These are phyloP conservation scores for Podospora bellae-mahoneyi DNA, from an alignment of 495 filamentous ascomycete genomes.

Conservation along the genomic window DNA sequence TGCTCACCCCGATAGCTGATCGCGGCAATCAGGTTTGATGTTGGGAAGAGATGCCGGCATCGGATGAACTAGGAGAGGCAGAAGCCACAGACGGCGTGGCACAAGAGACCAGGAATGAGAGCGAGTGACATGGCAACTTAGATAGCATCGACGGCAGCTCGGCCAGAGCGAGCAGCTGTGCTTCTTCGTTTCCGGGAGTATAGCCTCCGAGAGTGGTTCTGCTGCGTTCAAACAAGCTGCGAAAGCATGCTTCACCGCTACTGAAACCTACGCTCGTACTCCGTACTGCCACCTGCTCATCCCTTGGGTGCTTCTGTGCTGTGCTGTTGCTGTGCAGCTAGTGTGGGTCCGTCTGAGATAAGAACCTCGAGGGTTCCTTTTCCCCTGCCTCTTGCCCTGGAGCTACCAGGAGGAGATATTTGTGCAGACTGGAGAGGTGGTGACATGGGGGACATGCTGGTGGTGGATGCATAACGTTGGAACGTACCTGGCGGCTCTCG, in stretches of 20 bases:
- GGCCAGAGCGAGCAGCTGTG: slow-evolving; percentile 16
- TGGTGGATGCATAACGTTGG: not conserved
- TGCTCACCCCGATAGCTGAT: slow-evolving; percentile 12
- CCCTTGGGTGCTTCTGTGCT: not conserved
- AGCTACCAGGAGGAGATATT: slow-evolving; percentile 6
- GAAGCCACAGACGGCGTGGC: slow-evolving; percentile 18
- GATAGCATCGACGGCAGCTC: slow-evolving; percentile 15
- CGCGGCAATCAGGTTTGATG: slow-evolving; percentile 19
- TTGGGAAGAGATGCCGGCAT: slow-evolving; percentile 23
- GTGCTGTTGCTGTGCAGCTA: not conserved
- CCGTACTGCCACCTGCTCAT: not conserved
- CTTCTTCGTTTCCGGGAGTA: slow-evolving; percentile 25
- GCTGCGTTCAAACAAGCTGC: slow-evolving; percentile 1
- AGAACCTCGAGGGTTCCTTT: not conserved
- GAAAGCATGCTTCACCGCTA: slow-evolving; percentile 17
- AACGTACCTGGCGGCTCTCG: slow-evolving; percentile 4
- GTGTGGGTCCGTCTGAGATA: slow-evolving; percentile 7
- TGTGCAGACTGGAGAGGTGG: slow-evolving; percentile 1
- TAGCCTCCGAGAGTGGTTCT: slow-evolving; percentile 19
- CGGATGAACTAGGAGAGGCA: slow-evolving; percentile 21
- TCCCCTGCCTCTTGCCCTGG: slow-evolving; percentile 3
- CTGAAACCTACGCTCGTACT: slow-evolving; percentile 11
- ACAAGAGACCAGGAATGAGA: slow-evolving; percentile 26
- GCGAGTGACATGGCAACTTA: slow-evolving; percentile 25
- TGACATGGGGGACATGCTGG: not conserved